Conservation (phyloP, 1,284 basidiomycete genomes). For the Microstroma glucosiphilum region DNA sequence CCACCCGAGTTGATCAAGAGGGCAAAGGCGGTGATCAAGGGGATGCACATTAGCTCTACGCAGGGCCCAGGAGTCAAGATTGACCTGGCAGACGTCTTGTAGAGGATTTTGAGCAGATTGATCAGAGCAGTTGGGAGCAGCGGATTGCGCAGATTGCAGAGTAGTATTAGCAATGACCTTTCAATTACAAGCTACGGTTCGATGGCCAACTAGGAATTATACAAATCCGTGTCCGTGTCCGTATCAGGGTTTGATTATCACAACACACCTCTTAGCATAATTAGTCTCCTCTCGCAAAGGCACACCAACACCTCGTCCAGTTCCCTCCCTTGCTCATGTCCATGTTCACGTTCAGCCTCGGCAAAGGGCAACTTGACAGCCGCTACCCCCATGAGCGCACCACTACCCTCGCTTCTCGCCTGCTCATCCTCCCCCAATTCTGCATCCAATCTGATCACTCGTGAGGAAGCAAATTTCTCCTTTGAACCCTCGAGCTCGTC, state of each 20-base stretch:
- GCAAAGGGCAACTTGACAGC: not conserved
- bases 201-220: no score
- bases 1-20: constrained; percentile 3
- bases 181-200: no score
- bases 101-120: no score
- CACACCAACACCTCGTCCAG: not conserved
- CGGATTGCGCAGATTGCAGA: no score
- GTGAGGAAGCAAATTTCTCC: not conserved
- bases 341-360: not conserved
- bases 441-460: not conserved
- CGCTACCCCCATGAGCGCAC: not conserved
- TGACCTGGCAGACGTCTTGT: constrained; percentile 31
- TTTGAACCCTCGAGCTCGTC: not conserved
- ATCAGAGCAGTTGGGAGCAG: no score
- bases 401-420: not conserved
- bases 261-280: not conserved
- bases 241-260: not conserved
- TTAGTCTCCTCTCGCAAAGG: constrained; percentile 1
- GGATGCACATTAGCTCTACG: constrained; percentile 73
- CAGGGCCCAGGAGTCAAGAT: constrained; percentile 78
- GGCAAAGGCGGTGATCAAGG: constrained; percentile 46
- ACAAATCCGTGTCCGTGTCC: no score
- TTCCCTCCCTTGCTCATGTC: not conserved
- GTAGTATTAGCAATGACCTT: no score
- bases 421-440: not conserved